Evolutionary conservation across 495 filamentous ascomycete genomes (phyloP), one percentile per base, ranked within the genome.

Genomic region (Apiosordaria backusii): DNA sequence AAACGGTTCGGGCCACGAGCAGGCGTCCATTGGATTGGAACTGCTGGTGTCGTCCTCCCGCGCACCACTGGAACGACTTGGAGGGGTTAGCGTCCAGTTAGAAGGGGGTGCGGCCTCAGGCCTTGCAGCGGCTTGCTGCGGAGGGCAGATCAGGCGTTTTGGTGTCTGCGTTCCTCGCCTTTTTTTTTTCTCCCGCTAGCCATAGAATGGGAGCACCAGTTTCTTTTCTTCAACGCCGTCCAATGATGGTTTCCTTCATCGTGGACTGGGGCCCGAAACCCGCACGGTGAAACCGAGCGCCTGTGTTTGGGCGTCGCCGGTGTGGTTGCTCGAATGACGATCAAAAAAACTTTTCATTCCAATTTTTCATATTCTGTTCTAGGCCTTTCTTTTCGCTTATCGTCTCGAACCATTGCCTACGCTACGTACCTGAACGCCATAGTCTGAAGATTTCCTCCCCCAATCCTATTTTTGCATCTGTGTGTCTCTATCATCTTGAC

Each of bases 61-160:
- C 58, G 54, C 59, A 40, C 26, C 52, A 55, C 52, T 22, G 19
- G 16, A 23, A 24, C 7, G 6, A 23, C 23, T 50, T 6, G 21
- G 57, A 23, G 19, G 57, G n/a, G n/a, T 59, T 1, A 24, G 26
- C 23, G 24, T 18, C 57, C 22, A 59, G 24, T 22, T 19, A 62
- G 29, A 62, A 22, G 26, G 57, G 58, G n/a, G 63, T 61, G 60
- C 54, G 61, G 69, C 66, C 64, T 71, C 61, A 67, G 66, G 64
- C 67, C 65, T 22, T 29, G 22, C 35, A 62, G 57, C 64, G 69
- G 63, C 61, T 55, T 66, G 63, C 24, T 61, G 59, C 26, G 59
- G 26, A 45, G 59, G 26, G 62, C 54, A 58, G 70, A 64, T 68
- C 60, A 68, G 64, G 65, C 65, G 65, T 65, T 68, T 65, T 65